phyloP scores from a whole-genome alignment of 75 land plant genomes.

The Selaginella tamariscina region DNA sequence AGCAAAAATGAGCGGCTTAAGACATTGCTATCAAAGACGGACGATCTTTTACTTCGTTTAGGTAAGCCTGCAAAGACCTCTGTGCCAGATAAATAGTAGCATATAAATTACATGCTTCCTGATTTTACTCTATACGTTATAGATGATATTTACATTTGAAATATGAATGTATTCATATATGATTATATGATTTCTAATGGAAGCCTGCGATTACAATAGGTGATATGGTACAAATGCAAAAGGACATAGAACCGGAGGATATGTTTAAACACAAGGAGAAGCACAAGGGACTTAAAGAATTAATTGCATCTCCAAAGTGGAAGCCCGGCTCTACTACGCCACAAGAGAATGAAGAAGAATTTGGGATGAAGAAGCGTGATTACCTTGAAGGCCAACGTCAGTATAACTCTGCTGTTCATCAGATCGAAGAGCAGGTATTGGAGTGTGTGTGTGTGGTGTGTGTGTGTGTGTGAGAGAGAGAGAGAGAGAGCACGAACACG shows the following conservation, averaged over 20 bases:
- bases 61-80: no score
- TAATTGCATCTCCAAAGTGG: neutral
- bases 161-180: no score
- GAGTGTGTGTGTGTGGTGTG: no score
- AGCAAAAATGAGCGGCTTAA: conserved; percentile 93
- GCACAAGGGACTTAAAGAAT: conserved; percentile 13
- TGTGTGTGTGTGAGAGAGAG: no score
- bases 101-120: no score
- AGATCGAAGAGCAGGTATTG: conserved; percentile 84
- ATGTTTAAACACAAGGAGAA: conserved; percentile 20
- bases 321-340: neutral
- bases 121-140: no score
- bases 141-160: no score
- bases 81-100: no score
- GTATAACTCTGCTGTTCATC: conserved; percentile 82
- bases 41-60: conserved; percentile 69
- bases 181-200: no score
- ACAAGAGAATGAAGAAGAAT: conserved; percentile 33
- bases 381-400: conserved; percentile 87
- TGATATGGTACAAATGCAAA: conserved; percentile 89
- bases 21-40: conserved; percentile 69
- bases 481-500: no score
- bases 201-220: no score
- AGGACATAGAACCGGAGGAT: conserved; percentile 66
- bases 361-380: conserved; percentile 41